Base-by-base conservation (phyloP, 495 filamentous ascomycete genomes). In the Penicillium longicatenatum region DNA sequence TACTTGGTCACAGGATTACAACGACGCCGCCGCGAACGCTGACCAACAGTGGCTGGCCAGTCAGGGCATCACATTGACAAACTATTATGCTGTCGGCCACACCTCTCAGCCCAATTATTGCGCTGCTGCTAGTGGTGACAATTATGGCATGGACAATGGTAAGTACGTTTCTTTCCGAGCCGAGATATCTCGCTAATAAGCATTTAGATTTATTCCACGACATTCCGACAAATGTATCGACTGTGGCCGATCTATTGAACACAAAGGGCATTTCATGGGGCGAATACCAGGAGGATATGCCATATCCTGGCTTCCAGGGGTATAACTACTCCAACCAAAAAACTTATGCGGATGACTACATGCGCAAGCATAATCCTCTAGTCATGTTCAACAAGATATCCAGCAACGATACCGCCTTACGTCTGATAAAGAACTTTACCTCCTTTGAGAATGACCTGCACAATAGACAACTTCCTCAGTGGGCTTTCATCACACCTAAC, bases 291-390 rank as follows among this genome's bases (percentile, higher is more conserved):
- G 10, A 55, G 53, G 26, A 55, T 30, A 47, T 55, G 17, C 53
- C 53, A 8, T 55, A 33, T 29, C 17, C 53, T 10, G 53, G 53
- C 26, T 55, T 47, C 44, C 53, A 55, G 30, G 53, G 53, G 6
- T 55, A 35, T 19, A 55, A 55, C 44, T 55, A 55, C 44, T 55
- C 53, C 30, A 55, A 55, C 20, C 53, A 55, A 19, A 44, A 35
- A 12, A 55, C 53, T 29, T 55, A 48, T 17, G 53, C 42, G 17
- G 47, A 55, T 49, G 80, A 83, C 66, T 91, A 91, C 62, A 84
- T 89, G 19, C 80, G 88, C 26, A 91, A 89, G 72, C 88, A 90
- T 71, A 88, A 87, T 67, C 86, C 85, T 1, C 66, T 83, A n/a
- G 70, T 87, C 22, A 70, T 79, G 46, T 85, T 76, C 56, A 79